Base-by-base conservation (phyloP, 768 basidiomycete species). In the Tylopilus felleus region DNA sequence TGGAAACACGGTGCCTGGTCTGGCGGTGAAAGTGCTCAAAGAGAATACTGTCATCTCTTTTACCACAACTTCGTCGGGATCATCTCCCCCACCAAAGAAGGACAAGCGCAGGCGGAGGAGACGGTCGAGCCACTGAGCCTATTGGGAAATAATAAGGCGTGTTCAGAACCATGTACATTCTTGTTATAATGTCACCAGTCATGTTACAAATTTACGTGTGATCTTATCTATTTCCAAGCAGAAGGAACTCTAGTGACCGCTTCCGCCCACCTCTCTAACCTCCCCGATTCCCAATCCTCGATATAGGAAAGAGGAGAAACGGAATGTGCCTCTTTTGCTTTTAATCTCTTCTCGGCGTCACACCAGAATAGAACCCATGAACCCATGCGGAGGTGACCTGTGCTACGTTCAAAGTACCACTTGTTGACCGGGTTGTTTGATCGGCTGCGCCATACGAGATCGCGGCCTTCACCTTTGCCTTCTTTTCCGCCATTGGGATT, bases 291-390 rank as follows among this genome's bases (percentile, higher is more conserved):
- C 81, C 87, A 91, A 8, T 80, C 74, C 67, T 86, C 90, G 10
- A 93, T 73, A 62, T 85, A 88, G 1, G 86, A 87, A 51, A 90
- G 70, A 22, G 83, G 83, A 28, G 79, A 79, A 52, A 78, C 80
- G 16, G 86, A 79, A 13, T 82, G 79, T 21, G 84, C 81, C 59
- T 85, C 82, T 63, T 86, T 85, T 19, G 79, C 80, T 70, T 81
- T 85, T 25, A 95, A 72, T 49, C 87, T 78, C 72, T 87, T 90
- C 75, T 98, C 96, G 1, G 88, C 93, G 73, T 99, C 97, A 71
- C 95, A 97, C 97, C 97, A 99, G 71, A 99, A 99, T 62, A 99
- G 71, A 42, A 93, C 85, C 92, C 96, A 99, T 23, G 84, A 75
- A 12, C 86, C 88, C 77, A 88, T 81, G 58, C 90, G 80, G 36